Base-by-base conservation (phyloP, 345 rosid genomes). In the Linum trigynum region DNA sequence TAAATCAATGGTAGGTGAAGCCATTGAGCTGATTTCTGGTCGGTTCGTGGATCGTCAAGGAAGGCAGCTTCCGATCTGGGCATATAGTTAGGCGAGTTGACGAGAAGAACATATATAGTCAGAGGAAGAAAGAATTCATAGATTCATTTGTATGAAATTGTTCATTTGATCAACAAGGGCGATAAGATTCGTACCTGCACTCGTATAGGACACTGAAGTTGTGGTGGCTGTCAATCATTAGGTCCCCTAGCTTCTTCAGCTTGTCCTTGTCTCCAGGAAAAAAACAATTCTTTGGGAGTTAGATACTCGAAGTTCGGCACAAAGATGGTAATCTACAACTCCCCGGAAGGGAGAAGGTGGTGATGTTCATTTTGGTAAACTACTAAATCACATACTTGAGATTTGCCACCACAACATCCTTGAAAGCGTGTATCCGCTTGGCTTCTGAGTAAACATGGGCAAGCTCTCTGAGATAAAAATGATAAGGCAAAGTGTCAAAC, bases 401-500 rank as follows among this genome's bases (percentile, higher is more conserved):
- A 66, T 73, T 69, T 62, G 97, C 84, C 38, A 79, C 68, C 45
- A 94, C 99, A 0, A 92, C 74, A 76, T 90, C 91, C 82, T 88
- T 88, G 83, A 90, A 94, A 17, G 86, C 90, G 66, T 83, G 76
- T 40, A 94, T 97, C 48, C 97, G 73, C 73, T 71, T 79, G 60
- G 97, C 99, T 80, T 94, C 99, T 1, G 95, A 84, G 62, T 86
- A 94, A 36, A 94, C 97, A 57, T 88, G 96, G 71, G 86, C 80
- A 23, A 39, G 99, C 97, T 78, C 96, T 84, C 99, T 94, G 75
- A 32, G 72, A 72, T 23, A 23, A 23, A 23, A 23, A 23, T 23
- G 32, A 23, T 23, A 23, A 23, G 32, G 32, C 32, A 23, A 23
- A 23, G 32, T 23, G 32, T 23, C 32, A 23, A 23, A 23, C 32